phyloP scores from a whole-genome alignment of 352 stramenopile genomes.

The Aphanomyces astaci region DNA sequence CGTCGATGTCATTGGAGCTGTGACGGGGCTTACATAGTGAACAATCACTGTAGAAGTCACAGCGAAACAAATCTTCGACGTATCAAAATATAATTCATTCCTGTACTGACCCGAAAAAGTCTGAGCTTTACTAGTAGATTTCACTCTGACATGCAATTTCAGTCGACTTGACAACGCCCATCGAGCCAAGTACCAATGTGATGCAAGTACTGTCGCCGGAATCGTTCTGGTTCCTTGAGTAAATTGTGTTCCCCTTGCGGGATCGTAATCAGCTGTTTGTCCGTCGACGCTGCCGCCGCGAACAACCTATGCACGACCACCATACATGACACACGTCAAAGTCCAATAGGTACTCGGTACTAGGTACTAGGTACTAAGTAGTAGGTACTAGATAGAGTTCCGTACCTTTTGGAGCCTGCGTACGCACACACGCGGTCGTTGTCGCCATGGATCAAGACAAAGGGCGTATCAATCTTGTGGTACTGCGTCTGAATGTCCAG shows the following conservation, averaged over 20 bases:
- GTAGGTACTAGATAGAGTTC: background rate
- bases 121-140: background rate
- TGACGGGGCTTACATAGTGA: too few species aligned
- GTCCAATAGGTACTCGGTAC: background rate
- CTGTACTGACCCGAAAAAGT: background rate
- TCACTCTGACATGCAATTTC: background rate
- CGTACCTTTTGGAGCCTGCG: constrained; percentile 48
- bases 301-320: background rate
- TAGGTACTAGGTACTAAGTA: background rate
- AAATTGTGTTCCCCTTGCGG: background rate
- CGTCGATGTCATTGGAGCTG: too few species aligned
- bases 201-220: background rate
- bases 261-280: background rate
- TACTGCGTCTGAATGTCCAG: constrained; percentile 46
- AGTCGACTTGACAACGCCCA: background rate
- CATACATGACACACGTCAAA: background rate
- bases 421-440: constrained; percentile 63
- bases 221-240: background rate
- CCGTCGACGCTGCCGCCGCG: background rate
- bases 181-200: background rate
- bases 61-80: too few species aligned
- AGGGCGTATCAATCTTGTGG: constrained; percentile 55
- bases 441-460: constrained; percentile 64
- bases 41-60: too few species aligned
- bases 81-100: too few species aligned